Conservation (phyloP, 2,329 filamentous ascomycete genomes). For the Xylariales sp. region DNA sequence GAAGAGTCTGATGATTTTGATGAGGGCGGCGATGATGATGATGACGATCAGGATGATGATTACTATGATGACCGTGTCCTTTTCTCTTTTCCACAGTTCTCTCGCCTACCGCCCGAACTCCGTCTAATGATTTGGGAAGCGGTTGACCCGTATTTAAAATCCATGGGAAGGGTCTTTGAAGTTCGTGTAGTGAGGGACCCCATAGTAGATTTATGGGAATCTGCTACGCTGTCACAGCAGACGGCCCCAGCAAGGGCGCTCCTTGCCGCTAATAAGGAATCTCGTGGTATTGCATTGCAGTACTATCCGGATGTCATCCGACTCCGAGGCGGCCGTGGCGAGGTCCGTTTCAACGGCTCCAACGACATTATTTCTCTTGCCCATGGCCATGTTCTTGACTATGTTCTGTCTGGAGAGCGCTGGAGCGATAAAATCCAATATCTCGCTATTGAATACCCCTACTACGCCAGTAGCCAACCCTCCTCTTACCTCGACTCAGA, state of each 20-base stretch:
- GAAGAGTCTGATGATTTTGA: conserved; percentile 44
- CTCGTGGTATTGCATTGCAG: conserved; percentile 48
- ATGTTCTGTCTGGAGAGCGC: neutral
- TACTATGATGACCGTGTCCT: conserved; percentile 2
- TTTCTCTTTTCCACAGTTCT: conserved; percentile 51
- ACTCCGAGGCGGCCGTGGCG: conserved; percentile 28
- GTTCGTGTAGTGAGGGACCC: neutral
- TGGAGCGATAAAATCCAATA: conserved; percentile 30
- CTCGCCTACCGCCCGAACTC: conserved; percentile 51
- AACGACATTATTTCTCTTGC: conserved; percentile 47
- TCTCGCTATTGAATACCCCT: conserved; percentile 40
- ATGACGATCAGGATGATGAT: conserved; percentile 25
- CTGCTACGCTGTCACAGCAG: conserved; percentile 44
- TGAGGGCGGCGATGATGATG: conserved; percentile 31
- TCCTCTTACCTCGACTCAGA: neutral
- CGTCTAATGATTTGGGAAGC: conserved; percentile 52
- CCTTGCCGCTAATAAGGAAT: conserved; percentile 49
- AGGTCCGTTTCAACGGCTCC: conserved; percentile 47
- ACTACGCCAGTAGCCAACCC: neutral
- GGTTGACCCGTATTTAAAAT: conserved; percentile 50
- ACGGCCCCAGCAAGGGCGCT: conserved; percentile 49
- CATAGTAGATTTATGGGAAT: conserved; percentile 35
- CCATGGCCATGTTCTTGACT: neutral
- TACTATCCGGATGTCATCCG: conserved; percentile 49
- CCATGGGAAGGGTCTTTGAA: conserved; percentile 45